phyloP scores from a whole-genome alignment of 2,329 filamentous ascomycete genomes.

The Cryphonectria japonica region DNA sequence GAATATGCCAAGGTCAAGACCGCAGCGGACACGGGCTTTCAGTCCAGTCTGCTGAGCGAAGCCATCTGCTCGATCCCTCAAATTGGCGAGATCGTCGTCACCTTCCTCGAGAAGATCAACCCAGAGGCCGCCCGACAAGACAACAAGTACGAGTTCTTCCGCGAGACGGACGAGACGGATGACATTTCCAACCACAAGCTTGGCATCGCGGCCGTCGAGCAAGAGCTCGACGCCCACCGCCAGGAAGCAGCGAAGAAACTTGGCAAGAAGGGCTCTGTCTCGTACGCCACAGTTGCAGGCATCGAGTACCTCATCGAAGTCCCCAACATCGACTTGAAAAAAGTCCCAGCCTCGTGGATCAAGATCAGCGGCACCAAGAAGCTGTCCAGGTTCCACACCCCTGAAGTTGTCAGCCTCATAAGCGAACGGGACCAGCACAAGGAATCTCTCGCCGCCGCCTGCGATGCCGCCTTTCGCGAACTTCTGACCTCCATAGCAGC shows the following conservation, averaged over 20 bases:
- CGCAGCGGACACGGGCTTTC: constrained; percentile 71
- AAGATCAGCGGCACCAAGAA: constrained; percentile 97
- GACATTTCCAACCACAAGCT: constrained; percentile 87
- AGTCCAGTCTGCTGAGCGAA: constrained; percentile 68
- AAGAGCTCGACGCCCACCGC: constrained; percentile 81
- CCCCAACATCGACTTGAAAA: constrained; percentile 77
- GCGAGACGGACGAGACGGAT: constrained; percentile 84
- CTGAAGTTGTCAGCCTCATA: constrained; percentile 81
- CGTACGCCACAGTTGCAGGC: constrained; percentile 82
- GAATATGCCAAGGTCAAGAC: constrained; percentile 73
- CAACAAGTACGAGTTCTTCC: constrained; percentile 94
- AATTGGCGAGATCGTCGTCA: constrained; percentile 73
- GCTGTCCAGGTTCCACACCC: constrained; percentile 89
- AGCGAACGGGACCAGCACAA: constrained; percentile 92
- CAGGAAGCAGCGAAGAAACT: constrained; percentile 72
- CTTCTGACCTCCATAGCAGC: constrained; percentile 75
- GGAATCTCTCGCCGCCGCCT: constrained; percentile 88
- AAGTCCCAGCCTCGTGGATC: constrained; percentile 89
- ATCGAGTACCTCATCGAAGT: constrained; percentile 97
- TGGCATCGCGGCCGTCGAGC: constrained; percentile 88
- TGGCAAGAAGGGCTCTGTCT: constrained; percentile 68
- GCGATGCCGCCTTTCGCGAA: constrained; percentile 77
- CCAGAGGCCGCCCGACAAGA: constrained; percentile 76
- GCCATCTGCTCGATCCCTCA: constrained; percentile 76
- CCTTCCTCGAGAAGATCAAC: constrained; percentile 84